Evolutionary conservation across 2,329 filamentous ascomycete species (phyloP).

Genomic region (Fusarium burgessii): DNA sequence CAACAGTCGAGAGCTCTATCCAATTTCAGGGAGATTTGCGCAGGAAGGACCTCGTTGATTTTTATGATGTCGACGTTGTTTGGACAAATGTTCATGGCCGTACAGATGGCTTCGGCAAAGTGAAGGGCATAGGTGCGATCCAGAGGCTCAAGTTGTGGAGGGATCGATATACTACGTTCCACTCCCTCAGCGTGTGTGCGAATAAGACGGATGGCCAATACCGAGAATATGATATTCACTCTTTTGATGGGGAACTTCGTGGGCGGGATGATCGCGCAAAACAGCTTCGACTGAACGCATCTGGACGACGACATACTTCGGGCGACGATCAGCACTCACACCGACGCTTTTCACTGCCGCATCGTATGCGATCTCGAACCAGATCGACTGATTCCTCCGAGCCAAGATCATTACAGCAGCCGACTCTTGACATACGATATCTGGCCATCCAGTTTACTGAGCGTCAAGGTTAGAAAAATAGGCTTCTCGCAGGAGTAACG

Average conservation of each 20-base stretch:
- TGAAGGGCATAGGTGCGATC: constrained; percentile 63
- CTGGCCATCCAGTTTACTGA: constrained; percentile 63
- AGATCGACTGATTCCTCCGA: constrained; percentile 49
- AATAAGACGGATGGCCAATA: constrained; percentile 60
- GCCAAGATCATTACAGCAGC: constrained; percentile 38
- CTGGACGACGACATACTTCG: constrained; percentile 56
- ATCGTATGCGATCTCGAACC: constrained; percentile 56
- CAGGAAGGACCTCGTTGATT: constrained; percentile 61
- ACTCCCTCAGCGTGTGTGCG: constrained; percentile 62
- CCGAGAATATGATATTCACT: constrained; percentile 61
- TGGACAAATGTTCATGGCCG: constrained; percentile 64
- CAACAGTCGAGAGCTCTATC: constrained; percentile 59
- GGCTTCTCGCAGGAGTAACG: neutral
- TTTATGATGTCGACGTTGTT: constrained; percentile 64
- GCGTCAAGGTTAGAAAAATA: constrained; percentile 55
- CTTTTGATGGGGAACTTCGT: constrained; percentile 62
- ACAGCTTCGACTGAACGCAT: constrained; percentile 58
- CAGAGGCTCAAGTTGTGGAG: constrained; percentile 66
- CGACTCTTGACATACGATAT: constrained; percentile 59
- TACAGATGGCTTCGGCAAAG: constrained; percentile 63
- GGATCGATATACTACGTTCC: constrained; percentile 60
- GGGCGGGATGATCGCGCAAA: constrained; percentile 60
- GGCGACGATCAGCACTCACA: constrained; percentile 52
- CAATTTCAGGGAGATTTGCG: constrained; percentile 64
- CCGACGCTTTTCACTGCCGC: constrained; percentile 58